Conservation (phyloP, 2,329 filamentous ascomycete genomes). For the Cytospora leucostoma region DNA sequence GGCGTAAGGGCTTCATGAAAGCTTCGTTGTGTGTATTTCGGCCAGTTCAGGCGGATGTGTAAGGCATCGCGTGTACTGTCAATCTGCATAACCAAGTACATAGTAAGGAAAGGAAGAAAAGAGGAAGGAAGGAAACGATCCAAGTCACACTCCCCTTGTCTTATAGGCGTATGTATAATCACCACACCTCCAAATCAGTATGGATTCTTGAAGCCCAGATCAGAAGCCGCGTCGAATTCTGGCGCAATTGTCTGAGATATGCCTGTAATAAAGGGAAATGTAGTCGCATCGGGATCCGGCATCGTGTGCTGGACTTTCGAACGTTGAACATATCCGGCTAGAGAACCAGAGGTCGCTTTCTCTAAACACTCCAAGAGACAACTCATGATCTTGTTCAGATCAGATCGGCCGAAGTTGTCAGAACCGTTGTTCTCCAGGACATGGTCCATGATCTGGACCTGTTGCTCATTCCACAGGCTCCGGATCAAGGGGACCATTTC, state of each 20-base stretch:
- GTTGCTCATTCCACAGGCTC: background rate
- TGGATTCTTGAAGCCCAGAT: background rate
- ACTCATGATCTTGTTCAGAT: background rate
- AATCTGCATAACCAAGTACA: too few species aligned
- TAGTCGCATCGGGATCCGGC: background rate
- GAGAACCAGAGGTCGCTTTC: background rate
- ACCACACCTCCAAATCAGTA: too few species aligned
- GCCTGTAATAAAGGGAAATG: background rate
- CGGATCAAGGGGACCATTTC: slow-evolving; percentile 6
- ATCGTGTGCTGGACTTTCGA: background rate
- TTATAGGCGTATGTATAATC: too few species aligned
- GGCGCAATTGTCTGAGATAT: background rate
- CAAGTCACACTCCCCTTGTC: too few species aligned
- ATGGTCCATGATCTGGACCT: background rate
- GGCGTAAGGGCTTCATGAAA: too few species aligned
- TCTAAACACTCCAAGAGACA: background rate
- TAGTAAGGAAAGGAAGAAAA: too few species aligned
- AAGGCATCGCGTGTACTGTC: too few species aligned
- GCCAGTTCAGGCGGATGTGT: too few species aligned
- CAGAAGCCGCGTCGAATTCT: background rate
- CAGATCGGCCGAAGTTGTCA: background rate
- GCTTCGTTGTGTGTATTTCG: too few species aligned
- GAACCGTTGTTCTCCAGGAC: background rate
- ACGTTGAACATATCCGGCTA: too few species aligned
- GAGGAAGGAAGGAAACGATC: too few species aligned